Percentiles rank a stretch among this genome's conserved stretches.
These are phyloP conservation scores for Populus hybrid DNA, from an alignment of 441 rosid species.

Conservation along the genomic window DNA sequence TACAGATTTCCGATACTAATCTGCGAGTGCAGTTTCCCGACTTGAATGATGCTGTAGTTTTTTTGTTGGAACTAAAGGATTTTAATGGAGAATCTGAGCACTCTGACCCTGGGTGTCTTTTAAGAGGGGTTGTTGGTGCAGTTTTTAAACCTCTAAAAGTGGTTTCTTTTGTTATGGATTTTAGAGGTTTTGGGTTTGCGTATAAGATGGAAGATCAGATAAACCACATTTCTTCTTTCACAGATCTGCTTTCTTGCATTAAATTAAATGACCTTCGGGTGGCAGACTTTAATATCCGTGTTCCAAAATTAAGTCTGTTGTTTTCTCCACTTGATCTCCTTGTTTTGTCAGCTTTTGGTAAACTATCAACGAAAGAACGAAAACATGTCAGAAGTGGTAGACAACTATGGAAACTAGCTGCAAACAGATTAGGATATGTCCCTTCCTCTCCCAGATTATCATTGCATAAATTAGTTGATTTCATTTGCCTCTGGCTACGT, in stretches of 20 bases:
- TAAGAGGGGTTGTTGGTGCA: constrained; percentile 51
- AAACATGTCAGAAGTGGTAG: constrained; percentile 61
- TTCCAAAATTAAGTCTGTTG: constrained; percentile 49
- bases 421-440: constrained; percentile 52
- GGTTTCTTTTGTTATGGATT: constrained; percentile 46
- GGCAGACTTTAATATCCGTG: constrained; percentile 41
- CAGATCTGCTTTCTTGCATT: constrained; percentile 35
- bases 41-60: constrained; percentile 40
- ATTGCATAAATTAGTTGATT: constrained; percentile 48
- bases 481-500: constrained; percentile 64
- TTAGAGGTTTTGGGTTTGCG: constrained; percentile 49
- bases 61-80: constrained; percentile 51
- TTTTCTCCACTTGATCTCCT: constrained; percentile 61
- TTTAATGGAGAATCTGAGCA: constrained; percentile 54
- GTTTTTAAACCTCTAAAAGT: constrained; percentile 50
- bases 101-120: constrained; percentile 48
- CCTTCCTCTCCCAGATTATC: constrained; percentile 59
- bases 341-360: constrained; percentile 42
- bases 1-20: constrained; percentile 40
- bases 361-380: constrained; percentile 42
- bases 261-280: constrained; percentile 56
- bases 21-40: constrained; percentile 54
- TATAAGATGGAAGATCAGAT: constrained; percentile 51
- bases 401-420: constrained; percentile 79
- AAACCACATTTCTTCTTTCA: constrained; percentile 32